Conservation (phyloP, 768 basidiomycete genomes). For the Trichaptum fuscoviolaceum region DNA sequence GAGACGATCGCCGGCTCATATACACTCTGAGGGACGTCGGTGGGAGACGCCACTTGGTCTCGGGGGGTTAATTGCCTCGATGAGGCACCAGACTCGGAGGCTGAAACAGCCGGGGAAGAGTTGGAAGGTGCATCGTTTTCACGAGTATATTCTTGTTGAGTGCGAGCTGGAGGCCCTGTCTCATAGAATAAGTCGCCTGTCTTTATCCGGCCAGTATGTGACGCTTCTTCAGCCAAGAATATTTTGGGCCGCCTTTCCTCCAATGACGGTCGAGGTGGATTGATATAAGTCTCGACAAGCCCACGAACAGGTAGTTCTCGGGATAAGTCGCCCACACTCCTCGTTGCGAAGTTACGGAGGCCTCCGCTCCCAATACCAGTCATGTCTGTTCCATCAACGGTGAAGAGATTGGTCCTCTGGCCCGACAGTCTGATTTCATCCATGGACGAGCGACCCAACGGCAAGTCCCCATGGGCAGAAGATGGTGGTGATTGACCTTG, state of each 20-base stretch:
- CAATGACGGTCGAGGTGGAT: background rate
- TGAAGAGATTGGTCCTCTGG: background rate
- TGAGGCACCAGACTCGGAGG: background rate
- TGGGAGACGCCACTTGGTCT: background rate
- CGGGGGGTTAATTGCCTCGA: background rate
- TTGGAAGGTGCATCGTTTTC: background rate
- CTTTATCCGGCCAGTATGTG: background rate
- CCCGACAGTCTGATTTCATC: background rate
- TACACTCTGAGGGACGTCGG: background rate
- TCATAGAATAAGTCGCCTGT: background rate
- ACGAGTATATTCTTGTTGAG: background rate
- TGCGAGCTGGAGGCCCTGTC: background rate
- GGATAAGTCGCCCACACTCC: background rate
- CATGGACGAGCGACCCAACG: background rate
- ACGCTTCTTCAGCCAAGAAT: background rate
- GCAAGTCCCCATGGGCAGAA: background rate
- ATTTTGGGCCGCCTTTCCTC: background rate
- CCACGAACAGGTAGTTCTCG: background rate
- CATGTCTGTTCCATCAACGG: background rate
- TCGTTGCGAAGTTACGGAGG: background rate
- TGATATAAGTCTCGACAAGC: background rate
- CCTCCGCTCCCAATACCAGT: background rate
- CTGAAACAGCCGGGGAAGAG: background rate
- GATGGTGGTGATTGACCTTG: background rate
- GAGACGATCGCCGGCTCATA: background rate